These are phyloP conservation scores for Beverwykella pulmonaria DNA, from an alignment of 495 filamentous ascomycete species.

Conservation along the genomic window DNA sequence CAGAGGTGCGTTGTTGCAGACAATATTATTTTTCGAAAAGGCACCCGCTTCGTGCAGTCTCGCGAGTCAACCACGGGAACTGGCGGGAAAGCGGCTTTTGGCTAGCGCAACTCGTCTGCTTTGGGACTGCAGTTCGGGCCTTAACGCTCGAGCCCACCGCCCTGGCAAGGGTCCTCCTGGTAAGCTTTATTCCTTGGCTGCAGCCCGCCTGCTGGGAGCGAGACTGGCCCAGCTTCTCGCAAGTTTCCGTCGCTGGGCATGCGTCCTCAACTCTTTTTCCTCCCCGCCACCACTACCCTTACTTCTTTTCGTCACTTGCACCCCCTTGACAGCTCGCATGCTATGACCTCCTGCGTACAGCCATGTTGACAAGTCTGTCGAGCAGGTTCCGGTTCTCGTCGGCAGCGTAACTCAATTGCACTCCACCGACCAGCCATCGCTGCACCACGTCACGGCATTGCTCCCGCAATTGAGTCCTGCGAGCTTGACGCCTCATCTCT, in stretches of 20 bases:
- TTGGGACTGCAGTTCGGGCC: not conserved
- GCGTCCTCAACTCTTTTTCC: not conserved
- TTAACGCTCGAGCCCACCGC: not conserved
- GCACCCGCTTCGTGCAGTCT: no score
- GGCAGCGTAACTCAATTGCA: conserved; percentile 10
- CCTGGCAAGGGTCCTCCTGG: not conserved
- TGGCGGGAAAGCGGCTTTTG: not conserved
- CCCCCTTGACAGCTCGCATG: not conserved
- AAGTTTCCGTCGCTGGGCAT: not conserved
- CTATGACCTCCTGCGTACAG: not conserved
- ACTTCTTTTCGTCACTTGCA: not conserved
- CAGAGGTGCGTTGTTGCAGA: not conserved
- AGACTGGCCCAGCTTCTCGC: not conserved
- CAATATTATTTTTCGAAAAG: no score
- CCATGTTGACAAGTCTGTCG: conserved; percentile 19
- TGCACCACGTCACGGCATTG: conserved; percentile 3
- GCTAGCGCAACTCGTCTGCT: not conserved
- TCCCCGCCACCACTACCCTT: no score
- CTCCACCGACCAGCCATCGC: not conserved
- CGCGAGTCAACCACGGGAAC: not conserved
- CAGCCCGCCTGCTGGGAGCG: not conserved
- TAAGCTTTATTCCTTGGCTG: not conserved
- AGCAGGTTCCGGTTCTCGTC: conserved; percentile 2
- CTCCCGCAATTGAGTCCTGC: not conserved
- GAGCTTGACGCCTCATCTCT: not conserved